Evolutionary conservation across 495 filamentous ascomycete genomes (phyloP), one percentile per base, ranked within the genome.

Genomic region (Lichina pygmaea): DNA sequence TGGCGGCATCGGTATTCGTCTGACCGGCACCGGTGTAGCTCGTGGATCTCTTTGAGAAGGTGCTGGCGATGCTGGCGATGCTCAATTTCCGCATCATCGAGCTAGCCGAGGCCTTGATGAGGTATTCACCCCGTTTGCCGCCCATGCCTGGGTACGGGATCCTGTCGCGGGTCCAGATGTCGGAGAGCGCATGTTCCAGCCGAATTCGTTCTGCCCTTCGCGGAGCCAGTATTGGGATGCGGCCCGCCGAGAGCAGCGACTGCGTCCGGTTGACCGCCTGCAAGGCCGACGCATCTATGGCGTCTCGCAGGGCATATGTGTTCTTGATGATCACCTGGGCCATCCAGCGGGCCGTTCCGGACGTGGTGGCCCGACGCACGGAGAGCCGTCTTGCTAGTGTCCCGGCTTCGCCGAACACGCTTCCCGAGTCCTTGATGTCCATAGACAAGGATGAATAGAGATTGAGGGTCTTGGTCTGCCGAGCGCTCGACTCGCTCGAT

Each of bases 271-370:
- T 73, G 45, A 84, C 70, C n/a, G 59, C 53, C 31, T 61, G 34
- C 43, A 58, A 48, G 41, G 52, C 48, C 8, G 58, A 47, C 40
- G 55, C 44, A 30, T 64, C 64, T 6, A 60, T 55, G 2, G 50
- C 58, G 43, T 73, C 71, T 48, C 78, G 75, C 24, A 73, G 66
- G 15, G 70, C 73, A 54, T 77, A 74, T 2, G 89, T 94, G 52
- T 91, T 92, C 53, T 80, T 85, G 54, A 97, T 84, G 36, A 93
- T 79, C 38, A 94, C 76, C 51, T 86, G 77, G 60, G 58, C 73
- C 41, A 67, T 62, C 46, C 68, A 65, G 11, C 66, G 68, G 53
- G 66, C 75, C 32, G 67, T 68, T 9, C 75, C 64, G 51, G 79
- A 63, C 6, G 81, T 75, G 10, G 75, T 70, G 17, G 80, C 70